A percentile compares a stretch with the other conserved stretches of the same genome.
phyloP scores from a whole-genome alignment of 306 rosid species.

The Aeschynomene evenia region DNA sequence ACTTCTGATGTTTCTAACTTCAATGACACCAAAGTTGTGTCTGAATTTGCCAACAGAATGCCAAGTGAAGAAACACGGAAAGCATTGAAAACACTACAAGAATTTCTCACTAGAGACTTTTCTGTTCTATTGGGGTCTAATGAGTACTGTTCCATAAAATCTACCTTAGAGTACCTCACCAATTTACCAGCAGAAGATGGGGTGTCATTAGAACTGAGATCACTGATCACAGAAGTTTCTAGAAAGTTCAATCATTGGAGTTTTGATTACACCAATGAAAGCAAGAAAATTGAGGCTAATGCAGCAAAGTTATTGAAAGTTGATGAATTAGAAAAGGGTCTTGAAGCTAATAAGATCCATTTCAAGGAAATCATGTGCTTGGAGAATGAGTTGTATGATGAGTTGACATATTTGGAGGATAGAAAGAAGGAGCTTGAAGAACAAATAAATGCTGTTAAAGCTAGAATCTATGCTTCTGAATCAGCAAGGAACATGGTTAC shows the following conservation, averaged over 20 bases:
- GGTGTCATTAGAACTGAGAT: constrained; percentile 23
- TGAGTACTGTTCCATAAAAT: constrained; percentile 8
- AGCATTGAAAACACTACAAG: constrained; percentile 16
- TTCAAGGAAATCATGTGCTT: constrained; percentile 16
- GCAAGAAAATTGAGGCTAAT: constrained; percentile 10
- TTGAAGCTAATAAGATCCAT: constrained; percentile 25
- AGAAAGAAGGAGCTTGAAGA: constrained; percentile 34
- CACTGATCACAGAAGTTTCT: constrained; percentile 19
- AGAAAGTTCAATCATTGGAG: constrained; percentile 30
- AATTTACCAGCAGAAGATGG: constrained; percentile 24
- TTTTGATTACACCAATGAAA: constrained; percentile 16
- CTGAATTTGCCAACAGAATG: not conserved
- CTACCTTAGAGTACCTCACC: constrained; percentile 21
- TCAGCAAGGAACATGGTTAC: constrained; percentile 1
- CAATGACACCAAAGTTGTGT: not conserved
- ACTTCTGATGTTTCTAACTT: not conserved
- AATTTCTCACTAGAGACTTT: constrained; percentile 26
- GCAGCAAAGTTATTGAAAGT: constrained; percentile 10
- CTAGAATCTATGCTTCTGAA: constrained; percentile 15
- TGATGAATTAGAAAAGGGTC: constrained; percentile 21
- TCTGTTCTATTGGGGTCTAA: not conserved
- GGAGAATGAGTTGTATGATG: constrained; percentile 27
- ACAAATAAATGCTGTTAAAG: constrained; percentile 20
- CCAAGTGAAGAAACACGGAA: constrained; percentile 23
- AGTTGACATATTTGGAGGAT: constrained; percentile 26